These are phyloP conservation scores for Vickermania spadyakhi DNA, from an alignment of 208 protist species.

Conservation along the genomic window DNA sequence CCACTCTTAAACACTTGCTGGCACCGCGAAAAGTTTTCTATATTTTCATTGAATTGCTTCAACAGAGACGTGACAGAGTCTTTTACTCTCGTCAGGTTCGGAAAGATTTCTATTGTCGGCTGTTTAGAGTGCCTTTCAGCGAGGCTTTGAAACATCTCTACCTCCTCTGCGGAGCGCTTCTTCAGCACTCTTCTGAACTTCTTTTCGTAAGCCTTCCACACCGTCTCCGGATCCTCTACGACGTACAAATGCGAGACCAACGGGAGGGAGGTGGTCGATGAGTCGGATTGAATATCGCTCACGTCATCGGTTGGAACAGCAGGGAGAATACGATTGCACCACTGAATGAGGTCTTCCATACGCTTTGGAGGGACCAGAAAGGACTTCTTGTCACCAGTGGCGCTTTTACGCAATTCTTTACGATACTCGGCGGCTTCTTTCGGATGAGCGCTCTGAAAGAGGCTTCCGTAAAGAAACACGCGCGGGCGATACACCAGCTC, in stretches of 20 bases:
- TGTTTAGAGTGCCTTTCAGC: no score
- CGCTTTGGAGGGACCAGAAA: not conserved
- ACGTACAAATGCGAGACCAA: not conserved
- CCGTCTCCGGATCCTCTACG: not conserved
- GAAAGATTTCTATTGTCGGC: not conserved
- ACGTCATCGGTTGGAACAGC: not conserved
- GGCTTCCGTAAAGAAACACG: not conserved
- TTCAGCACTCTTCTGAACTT: not conserved
- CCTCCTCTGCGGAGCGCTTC: not conserved
- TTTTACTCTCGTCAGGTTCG: not conserved
- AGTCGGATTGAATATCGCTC: not conserved
- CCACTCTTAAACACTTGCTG: not conserved
- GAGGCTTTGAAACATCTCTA: not conserved
- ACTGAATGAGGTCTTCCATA: not conserved
- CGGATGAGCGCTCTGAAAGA: not conserved
- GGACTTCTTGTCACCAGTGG: not conserved
- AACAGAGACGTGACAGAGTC: not conserved
- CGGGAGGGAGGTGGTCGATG: not conserved
- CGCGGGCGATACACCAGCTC: not conserved
- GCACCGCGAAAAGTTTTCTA: not conserved
- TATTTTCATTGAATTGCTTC: not conserved
- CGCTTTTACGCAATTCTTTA: no score
- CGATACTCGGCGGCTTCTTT: not conserved
- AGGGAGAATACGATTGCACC: not conserved
- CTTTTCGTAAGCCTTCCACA: not conserved